These are phyloP conservation scores for apple (Malus domestica) DNA, from an alignment of 306 rosid species.

Conservation along the genomic window DNA sequence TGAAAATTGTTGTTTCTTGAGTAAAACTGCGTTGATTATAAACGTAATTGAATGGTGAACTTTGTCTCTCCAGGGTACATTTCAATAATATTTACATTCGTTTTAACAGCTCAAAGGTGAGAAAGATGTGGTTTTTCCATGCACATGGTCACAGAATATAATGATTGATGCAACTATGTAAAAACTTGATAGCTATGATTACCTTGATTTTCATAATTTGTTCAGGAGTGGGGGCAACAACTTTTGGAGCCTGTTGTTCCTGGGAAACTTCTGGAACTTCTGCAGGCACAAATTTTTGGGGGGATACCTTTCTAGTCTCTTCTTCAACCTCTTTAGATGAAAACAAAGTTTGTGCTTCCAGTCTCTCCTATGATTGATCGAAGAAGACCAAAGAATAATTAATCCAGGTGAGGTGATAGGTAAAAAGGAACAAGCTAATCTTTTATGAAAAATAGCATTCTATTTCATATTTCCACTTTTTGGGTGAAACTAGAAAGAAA, in stretches of 20 bases:
- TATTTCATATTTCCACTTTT: neutral
- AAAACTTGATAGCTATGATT: neutral
- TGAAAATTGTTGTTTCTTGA: neutral
- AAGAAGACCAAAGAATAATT: conserved; percentile 9
- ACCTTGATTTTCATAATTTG: conserved; percentile 96
- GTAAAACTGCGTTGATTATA: neutral
- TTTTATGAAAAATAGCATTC: neutral
- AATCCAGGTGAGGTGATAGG: conserved; percentile 6
- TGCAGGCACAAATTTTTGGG: conserved; percentile 24
- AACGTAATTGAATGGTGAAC: neutral
- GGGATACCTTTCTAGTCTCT: conserved; percentile 57
- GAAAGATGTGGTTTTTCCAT: neutral
- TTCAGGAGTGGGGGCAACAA: conserved; percentile 76
- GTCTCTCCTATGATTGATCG: conserved; percentile 55
- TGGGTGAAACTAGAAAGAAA: neutral
- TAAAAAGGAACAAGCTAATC: neutral
- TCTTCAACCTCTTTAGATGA: conserved; percentile 61
- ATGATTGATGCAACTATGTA: neutral
- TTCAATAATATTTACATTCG: neutral
- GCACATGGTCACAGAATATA: neutral
- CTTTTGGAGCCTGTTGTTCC: conserved; percentile 55
- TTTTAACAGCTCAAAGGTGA: neutral
- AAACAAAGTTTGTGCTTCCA: conserved; percentile 73
- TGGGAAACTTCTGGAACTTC: conserved; percentile 54
- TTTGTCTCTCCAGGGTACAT: neutral